Percentiles rank a stretch among this genome's conserved stretches.
These are phyloP conservation scores for Gentiana dahurica DNA, from an alignment of 257 asterid genomes.

Conservation along the genomic window DNA sequence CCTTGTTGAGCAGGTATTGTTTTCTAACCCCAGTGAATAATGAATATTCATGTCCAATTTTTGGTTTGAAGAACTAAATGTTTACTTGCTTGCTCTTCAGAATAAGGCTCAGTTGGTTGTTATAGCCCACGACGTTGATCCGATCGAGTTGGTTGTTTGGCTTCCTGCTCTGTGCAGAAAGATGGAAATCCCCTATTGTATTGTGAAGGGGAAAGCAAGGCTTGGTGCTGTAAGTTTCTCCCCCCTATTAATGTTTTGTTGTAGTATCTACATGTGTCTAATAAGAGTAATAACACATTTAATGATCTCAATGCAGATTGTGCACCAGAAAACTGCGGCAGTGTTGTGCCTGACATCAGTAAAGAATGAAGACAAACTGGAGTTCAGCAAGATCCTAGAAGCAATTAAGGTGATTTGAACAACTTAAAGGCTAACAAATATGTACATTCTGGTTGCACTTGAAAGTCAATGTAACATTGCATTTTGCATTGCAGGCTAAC, in stretches of 20 bases:
- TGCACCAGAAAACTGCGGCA: conserved; percentile 34
- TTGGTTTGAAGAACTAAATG: not conserved
- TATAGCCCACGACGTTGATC: conserved; percentile 42
- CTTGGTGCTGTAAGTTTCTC: conserved; percentile 20
- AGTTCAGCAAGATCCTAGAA: conserved; percentile 30
- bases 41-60: not conserved
- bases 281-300: not conserved
- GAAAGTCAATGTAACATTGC: not conserved
- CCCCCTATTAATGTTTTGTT: no score
- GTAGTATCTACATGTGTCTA: not conserved
- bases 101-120: conserved; percentile 42
- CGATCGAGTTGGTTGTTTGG: conserved; percentile 37
- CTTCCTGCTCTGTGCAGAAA: conserved; percentile 31
- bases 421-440: no score
- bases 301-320: conserved; percentile 12
- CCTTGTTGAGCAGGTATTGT: conserved; percentile 33
- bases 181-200: conserved; percentile 42
- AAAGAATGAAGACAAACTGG: conserved; percentile 41
- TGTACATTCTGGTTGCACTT: no score
- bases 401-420: conserved; percentile 27
- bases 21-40: no score
- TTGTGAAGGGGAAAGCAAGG: conserved; percentile 35
- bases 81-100: conserved; percentile 4
- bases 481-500: conserved; percentile 24
- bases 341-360: conserved; percentile 33